Evolutionary conservation across 2,329 filamentous ascomycete genomes (phyloP).

Genomic region (Aspergillus brunneoviolaceus): DNA sequence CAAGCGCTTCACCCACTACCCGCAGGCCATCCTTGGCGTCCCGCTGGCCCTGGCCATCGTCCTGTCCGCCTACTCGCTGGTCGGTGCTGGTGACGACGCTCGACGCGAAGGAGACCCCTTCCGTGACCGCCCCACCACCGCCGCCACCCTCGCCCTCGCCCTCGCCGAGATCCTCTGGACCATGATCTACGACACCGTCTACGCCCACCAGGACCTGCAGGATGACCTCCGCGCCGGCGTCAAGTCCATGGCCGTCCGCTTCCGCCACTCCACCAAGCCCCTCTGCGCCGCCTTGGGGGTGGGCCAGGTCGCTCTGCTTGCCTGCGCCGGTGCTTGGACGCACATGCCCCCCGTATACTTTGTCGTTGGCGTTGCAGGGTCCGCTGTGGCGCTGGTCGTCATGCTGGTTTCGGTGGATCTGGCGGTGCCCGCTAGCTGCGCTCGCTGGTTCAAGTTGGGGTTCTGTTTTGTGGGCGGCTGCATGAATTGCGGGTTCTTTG

Average conservation of each 20-base stretch:
- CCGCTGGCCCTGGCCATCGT: slow-evolving; percentile 65
- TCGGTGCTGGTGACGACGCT: not conserved
- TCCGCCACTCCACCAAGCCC: not conserved
- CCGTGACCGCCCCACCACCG: slow-evolving; percentile 52
- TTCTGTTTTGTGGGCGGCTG: too few relatives aligned
- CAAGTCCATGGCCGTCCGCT: not conserved
- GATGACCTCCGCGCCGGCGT: not conserved
- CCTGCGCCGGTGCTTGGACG: not conserved
- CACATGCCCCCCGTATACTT: not conserved
- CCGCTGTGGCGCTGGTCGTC: not conserved
- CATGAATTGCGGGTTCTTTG: too few relatives aligned
- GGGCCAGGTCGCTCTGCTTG: not conserved
- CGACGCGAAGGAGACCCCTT: too few relatives aligned
- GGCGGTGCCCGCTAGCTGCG: too few relatives aligned
- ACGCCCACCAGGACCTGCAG: not conserved
- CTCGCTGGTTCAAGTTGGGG: too few relatives aligned
- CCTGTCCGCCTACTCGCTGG: not conserved
- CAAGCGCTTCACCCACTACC: slow-evolving; percentile 84
- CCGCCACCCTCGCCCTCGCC: not conserved
- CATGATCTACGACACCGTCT: not conserved
- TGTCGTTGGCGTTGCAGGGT: not conserved
- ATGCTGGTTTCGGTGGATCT: not conserved
- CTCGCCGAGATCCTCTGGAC: not conserved
- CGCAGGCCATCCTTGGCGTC: slow-evolving; percentile 76
- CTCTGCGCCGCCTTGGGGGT: not conserved